Evolutionary conservation across 2,329 filamentous ascomycete genomes (phyloP), one percentile per base, ranked within the genome.

Genomic region (Proliferodiscus dingleyae): DNA sequence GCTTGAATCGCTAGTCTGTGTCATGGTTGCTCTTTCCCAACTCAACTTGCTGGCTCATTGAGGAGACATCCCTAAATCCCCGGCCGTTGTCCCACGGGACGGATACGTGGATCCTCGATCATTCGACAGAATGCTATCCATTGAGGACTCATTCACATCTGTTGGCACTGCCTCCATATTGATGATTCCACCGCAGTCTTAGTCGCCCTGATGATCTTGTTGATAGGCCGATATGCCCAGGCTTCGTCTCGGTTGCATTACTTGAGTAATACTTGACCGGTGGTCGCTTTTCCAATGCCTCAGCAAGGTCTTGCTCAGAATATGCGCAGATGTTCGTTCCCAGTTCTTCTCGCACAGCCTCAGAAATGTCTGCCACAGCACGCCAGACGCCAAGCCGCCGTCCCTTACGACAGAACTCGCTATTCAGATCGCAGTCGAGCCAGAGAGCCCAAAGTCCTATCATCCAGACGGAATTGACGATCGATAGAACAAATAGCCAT

Each of bases 311-410:
- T 3, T 43, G 13, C 16, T 53, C 46, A 2, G 40, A 46, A 46
- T 51, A 53, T 5, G 46, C 49, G 21, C 37, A 47, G 4, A 43
- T 43, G 39, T 50, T 38, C 10, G 38, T 8, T n/a, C 44, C 47
- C 13, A 53, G 50, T 16, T 53, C 50, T 41, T 47, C 50, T 18
- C 38, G 32, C 44, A 53, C 43, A 5, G 47, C 45, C 39, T 53
- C 50, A 1, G 50, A 47, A 8, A 53, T 40, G 38, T 53, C 50
- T 5, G 38, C 37, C 13, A 53, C 41, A 11, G 50, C 47, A 18
- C 50, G 15, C 50, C 50, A 53, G 3, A 46, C 30, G 8, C 47
- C 49, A 24, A 49, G 41, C 8, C 37, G 30, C 13, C 51, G 43
- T 2, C 44, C 30, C 23, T 53, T 53, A 19, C 38, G 44, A 24